Conservation (phyloP, 129 eudicot species). For the Daucus carota region DH1_v3.0 NC_030381.2:34287501-34288000, state of each 20-base stretch:
- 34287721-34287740: constrained; percentile 35
- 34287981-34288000: constrained; percentile 62
- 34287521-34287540: not conserved
- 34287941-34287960: constrained; percentile 43
- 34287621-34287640: not conserved
- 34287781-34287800: constrained; percentile 20
- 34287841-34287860: constrained; percentile 68
- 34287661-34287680: constrained; percentile 47
- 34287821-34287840: constrained; percentile 25
- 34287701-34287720: constrained; percentile 71
- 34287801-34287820: constrained; percentile 25
- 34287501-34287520: not conserved
- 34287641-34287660: constrained; percentile 18
- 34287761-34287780: constrained; percentile 48
- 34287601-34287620: not conserved
- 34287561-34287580: not conserved
- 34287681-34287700: constrained; percentile 24
- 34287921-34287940: not conserved
- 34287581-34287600: not conserved
- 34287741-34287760: constrained; percentile 19
- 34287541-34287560: not conserved
- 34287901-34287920: not conserved
- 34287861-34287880: constrained; percentile 5
- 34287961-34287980: constrained; percentile 93
- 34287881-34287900: not conserved